These are phyloP conservation scores for Pseudocercospora vitis DNA, from an alignment of 2,329 filamentous ascomycete species.

Conservation along the genomic window DNA sequence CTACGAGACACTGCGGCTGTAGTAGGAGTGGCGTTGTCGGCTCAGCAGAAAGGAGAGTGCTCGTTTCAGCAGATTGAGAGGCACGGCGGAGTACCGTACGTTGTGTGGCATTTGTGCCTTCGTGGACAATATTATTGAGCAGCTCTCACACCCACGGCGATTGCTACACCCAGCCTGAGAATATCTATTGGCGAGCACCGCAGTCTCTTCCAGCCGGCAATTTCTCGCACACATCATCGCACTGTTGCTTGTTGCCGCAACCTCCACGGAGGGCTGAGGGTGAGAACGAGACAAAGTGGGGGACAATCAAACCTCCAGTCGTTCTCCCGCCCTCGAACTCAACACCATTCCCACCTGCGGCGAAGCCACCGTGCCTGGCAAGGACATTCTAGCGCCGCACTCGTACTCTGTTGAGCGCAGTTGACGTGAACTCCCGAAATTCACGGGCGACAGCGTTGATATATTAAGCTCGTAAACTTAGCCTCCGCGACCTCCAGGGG, in stretches of 20 bases:
- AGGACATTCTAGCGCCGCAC: not conserved
- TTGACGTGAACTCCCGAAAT: not conserved
- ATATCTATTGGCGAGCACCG: not conserved
- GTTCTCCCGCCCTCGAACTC: too few species aligned
- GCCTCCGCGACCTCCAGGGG: not conserved
- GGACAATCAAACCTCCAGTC: not conserved
- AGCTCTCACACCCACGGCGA: not conserved
- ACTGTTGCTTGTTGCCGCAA: not conserved
- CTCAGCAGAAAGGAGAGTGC: slow-evolving; percentile 1
- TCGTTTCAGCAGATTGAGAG: not conserved
- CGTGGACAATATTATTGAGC: not conserved
- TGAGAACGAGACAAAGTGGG: not conserved
- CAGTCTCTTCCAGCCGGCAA: too few species aligned
- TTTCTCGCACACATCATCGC: not conserved
- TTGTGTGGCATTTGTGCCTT: not conserved
- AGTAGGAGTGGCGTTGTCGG: slow-evolving; percentile 3
- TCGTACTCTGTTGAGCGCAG: not conserved
- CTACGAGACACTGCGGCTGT: not conserved
- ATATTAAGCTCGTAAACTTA: not conserved
- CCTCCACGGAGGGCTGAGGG: not conserved
- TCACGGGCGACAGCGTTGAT: not conserved
- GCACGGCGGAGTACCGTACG: not conserved
- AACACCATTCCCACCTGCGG: too few species aligned
- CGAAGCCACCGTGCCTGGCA: not conserved
- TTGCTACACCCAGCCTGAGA: not conserved